Percentiles rank a stretch among this genome's conserved stretches.
phyloP scores from a whole-genome alignment of 192 early-diverging fungal species.

The Phycomyces nitens region DNA sequence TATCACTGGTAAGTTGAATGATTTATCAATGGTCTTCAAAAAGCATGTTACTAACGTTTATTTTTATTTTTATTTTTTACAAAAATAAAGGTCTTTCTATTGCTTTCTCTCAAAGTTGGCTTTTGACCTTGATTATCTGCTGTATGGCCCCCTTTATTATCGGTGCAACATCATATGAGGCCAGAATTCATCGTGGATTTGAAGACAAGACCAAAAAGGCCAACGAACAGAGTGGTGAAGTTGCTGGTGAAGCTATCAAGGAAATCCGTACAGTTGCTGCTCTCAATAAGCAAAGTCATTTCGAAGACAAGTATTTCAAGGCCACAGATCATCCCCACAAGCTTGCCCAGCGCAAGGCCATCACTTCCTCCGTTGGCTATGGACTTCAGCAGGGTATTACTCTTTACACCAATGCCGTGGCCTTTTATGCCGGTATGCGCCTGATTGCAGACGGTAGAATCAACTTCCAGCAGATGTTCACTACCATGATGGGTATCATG shows the following conservation, averaged over 20 bases:
- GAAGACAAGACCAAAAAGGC: slow-evolving; percentile 64
- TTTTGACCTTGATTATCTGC: slow-evolving; percentile 76
- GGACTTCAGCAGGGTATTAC: slow-evolving; percentile 69
- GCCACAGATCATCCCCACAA: slow-evolving; percentile 68
- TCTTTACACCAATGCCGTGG: slow-evolving; percentile 72
- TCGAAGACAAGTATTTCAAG: slow-evolving; percentile 60
- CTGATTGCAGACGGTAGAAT: slow-evolving; percentile 51
- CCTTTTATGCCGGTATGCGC: slow-evolving; percentile 71
- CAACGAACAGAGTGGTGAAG: slow-evolving; percentile 76
- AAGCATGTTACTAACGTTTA: not conserved
- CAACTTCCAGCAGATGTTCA: slow-evolving; percentile 52
- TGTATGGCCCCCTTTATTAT: slow-evolving; percentile 57
- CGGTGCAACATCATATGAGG: slow-evolving; percentile 49
- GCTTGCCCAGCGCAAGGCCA: slow-evolving; percentile 59
- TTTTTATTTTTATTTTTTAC: too few species aligned
- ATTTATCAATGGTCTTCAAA: not conserved
- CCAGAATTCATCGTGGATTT: slow-evolving; percentile 53
- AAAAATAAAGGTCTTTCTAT: slow-evolving; percentile 35
- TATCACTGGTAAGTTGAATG: slow-evolving; percentile 19
- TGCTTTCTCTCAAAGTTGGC: slow-evolving; percentile 76
- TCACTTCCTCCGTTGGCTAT: slow-evolving; percentile 66
- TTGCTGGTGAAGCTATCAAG: slow-evolving; percentile 80
- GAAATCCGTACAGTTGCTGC: slow-evolving; percentile 86
- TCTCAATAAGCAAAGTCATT: slow-evolving; percentile 69
- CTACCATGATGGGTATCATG: slow-evolving; percentile 75